Conservation (phyloP, 2,329 filamentous ascomycete genomes). For the Pleoardoris graminearum region DNA sequence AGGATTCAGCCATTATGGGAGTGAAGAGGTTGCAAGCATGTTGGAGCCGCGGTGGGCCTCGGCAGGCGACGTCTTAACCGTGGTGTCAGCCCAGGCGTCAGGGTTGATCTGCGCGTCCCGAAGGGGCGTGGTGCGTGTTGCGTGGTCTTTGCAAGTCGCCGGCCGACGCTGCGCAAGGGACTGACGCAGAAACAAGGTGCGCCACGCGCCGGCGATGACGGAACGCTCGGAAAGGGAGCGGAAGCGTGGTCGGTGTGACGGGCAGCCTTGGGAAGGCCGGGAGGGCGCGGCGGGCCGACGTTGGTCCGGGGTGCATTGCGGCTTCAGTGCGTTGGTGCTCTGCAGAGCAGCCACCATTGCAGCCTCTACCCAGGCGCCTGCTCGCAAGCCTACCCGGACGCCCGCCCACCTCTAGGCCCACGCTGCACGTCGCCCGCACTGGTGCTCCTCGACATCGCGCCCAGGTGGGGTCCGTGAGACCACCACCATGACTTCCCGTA, state of each 20-base stretch:
- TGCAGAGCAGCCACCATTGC: conserved; percentile 10
- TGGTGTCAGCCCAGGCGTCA: conserved; percentile 28
- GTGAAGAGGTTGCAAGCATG: conserved; percentile 21
- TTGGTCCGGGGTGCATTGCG: conserved; percentile 8
- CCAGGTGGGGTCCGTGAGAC: conserved; percentile 54
- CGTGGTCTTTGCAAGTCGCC: not conserved
- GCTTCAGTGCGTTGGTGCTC: not conserved
- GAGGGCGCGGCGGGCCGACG: conserved; percentile 1
- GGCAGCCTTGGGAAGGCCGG: not conserved
- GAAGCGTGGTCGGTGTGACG: not conserved
- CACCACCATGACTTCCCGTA: conserved; percentile 61
- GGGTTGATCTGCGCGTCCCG: conserved; percentile 15
- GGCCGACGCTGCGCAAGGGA: conserved; percentile 4
- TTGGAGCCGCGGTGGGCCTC: conserved; percentile 15
- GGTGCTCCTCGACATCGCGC: conserved; percentile 29
- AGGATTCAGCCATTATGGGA: conserved; percentile 39
- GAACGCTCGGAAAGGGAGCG: conserved; percentile 10
- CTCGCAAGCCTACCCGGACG: not conserved
- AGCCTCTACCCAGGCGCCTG: not conserved
- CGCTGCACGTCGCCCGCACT: conserved; percentile 11
- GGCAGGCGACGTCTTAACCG: conserved; percentile 18
- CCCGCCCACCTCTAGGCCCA: not conserved
- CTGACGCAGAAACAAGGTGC: not conserved
- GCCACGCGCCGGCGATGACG: conserved; percentile 6
- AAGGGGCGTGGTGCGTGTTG: conserved; percentile 10